Evolutionary conservation across 495 filamentous ascomycete genomes (phyloP).

Genomic region (Podospora appendiculata): DNA sequence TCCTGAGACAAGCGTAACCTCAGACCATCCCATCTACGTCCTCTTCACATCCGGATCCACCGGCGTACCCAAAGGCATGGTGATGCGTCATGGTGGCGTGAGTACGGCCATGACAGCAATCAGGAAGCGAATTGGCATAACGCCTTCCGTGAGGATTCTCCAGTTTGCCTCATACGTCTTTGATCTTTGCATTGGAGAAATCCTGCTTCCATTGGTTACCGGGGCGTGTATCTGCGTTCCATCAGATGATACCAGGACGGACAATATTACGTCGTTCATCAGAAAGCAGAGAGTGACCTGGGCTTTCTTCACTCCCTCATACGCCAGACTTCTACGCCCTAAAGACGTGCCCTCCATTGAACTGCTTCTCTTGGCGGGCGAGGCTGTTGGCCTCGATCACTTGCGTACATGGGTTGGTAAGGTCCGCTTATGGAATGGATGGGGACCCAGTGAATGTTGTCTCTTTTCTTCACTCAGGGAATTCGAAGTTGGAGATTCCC

Average conservation of each 20-base stretch:
- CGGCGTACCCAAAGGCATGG: neutral
- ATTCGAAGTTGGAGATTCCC: neutral
- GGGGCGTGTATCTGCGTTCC: neutral
- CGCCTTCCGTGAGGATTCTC: neutral
- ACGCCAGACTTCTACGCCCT: neutral
- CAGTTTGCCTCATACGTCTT: neutral
- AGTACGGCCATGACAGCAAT: neutral
- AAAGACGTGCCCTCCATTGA: neutral
- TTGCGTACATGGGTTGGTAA: neutral
- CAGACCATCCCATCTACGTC: neutral
- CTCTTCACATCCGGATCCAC: neutral
- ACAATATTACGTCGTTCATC: neutral
- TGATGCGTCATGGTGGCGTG: neutral
- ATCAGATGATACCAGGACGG: neutral
- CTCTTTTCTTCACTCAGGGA: neutral
- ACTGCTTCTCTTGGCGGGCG: neutral
- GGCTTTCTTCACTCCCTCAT: neutral
- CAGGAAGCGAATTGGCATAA: neutral
- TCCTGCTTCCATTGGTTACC: neutral
- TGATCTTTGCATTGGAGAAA: neutral
- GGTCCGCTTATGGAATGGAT: neutral
- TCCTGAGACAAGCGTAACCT: too few species aligned
- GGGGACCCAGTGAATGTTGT: neutral
- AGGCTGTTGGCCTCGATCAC: neutral
- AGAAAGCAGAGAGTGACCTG: neutral